Evolutionary conservation across 2,329 filamentous ascomycete genomes (phyloP), one percentile per base, ranked within the genome.

Genomic region (Albifimbria verrucaria): DNA sequence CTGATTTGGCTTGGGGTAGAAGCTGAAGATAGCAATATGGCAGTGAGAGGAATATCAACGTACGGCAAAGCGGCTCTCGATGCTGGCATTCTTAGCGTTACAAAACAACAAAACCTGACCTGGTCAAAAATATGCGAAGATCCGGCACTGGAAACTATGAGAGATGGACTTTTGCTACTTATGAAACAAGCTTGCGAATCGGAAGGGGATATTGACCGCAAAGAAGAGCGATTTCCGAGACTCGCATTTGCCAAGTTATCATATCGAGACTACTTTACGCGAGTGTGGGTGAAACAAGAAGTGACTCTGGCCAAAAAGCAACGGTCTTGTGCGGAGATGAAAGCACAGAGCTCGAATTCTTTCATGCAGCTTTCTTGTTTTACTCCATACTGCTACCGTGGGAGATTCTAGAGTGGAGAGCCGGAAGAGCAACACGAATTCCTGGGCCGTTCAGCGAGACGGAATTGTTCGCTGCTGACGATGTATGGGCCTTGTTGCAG

Each of bases 251-350:
- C 52, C 25, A 24, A 28, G 5, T 23, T 54, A 7, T 52, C 45
- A 12, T 18, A 49, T 6, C 41, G 52, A 20, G 11, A 46, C 1
- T 54, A 54, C 24, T 52, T 54, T n/a, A 47, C 46, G 7, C 52
- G 52, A 2, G 52, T 54, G 12, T 54, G 52, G 52, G 49, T 52
- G 10, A 54, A 54, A 18, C 52, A 54, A 18, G 52, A 54, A 46
- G 51, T 54, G 15, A 54, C 52, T 11, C 24, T 54, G 7, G 52
- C 52, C 7, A 36, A 18, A 22, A 42, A 52, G 41, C 52, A 2
- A 18, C 39, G 9, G 32, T 54, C 7, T 4, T 51, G 20, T 54
- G 52, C n/a, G 52, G 52, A 7, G 18, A 25, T 7, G 10, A 32
- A 18, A 6, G 24, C 12, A 36, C 26, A 12, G 43, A 20, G 2